These are phyloP conservation scores for Phaeotremella skinneri DNA, from an alignment of 768 basidiomycete genomes.

Conservation along the genomic window DNA sequence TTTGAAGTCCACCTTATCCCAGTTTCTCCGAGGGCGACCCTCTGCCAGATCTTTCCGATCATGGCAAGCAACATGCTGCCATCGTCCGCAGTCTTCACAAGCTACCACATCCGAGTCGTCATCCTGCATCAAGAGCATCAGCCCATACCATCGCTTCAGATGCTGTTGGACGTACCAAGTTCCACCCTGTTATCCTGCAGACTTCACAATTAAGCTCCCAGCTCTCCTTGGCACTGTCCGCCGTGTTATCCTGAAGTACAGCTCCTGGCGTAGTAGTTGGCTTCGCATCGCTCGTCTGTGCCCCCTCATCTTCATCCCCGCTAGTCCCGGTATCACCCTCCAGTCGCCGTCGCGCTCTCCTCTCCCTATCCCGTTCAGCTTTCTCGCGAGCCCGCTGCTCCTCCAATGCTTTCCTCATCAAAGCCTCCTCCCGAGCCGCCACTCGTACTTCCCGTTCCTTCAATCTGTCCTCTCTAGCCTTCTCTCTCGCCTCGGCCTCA, in stretches of 20 bases:
- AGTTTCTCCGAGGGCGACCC: constrained; percentile 70
- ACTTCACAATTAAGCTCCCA: constrained; percentile 91
- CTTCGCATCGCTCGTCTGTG: not conserved
- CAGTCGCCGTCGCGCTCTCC: constrained; percentile 34
- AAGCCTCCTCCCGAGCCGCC: constrained; percentile 50
- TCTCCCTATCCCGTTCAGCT: constrained; percentile 36
- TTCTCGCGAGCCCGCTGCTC: constrained; percentile 41
- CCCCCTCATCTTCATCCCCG: constrained; percentile 14
- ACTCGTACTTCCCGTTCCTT: constrained; percentile 46
- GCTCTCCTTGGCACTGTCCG: constrained; percentile 54
- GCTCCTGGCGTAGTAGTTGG: not conserved
- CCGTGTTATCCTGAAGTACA: constrained; percentile 6
- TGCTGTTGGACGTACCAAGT: constrained; percentile 59
- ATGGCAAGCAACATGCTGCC: constrained; percentile 89
- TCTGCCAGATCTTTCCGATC: constrained; percentile 66
- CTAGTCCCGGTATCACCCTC: constrained; percentile 22
- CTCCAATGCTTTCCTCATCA: constrained; percentile 28
- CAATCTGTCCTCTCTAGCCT: constrained; percentile 45
- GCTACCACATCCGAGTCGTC: constrained; percentile 75
- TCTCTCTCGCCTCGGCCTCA: constrained; percentile 30
- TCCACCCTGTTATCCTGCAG: constrained; percentile 69
- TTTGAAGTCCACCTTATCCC: constrained; percentile 77
- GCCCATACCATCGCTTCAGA: constrained; percentile 19
- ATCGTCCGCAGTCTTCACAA: constrained; percentile 75
- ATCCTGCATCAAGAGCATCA: constrained; percentile 58